These are phyloP conservation scores for Salvia splendens DNA, from an alignment of 257 asterid genomes.

Conservation along the genomic window DNA sequence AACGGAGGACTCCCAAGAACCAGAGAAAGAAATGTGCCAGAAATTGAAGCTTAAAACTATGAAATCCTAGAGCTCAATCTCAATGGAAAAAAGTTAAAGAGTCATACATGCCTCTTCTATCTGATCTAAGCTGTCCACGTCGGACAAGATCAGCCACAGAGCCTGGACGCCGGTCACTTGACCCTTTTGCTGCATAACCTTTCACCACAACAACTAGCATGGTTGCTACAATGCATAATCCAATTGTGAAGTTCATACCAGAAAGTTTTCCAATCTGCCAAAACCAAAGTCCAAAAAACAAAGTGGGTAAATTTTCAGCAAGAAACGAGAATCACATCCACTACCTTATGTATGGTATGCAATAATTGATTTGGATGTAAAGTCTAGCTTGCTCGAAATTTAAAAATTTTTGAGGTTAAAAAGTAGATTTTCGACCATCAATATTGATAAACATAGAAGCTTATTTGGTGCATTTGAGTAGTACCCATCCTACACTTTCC, in stretches of 20 bases:
- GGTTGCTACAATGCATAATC: slow-evolving; percentile 61
- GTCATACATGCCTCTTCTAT: slow-evolving; percentile 99
- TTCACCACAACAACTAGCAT: slow-evolving; percentile 55
- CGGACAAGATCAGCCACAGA: slow-evolving; percentile 96
- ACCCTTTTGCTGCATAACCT: slow-evolving; percentile 48
- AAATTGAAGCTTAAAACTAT: not conserved
- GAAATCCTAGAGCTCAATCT: slow-evolving; percentile 25
- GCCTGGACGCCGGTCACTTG: slow-evolving; percentile 59
- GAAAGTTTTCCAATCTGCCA: slow-evolving; percentile 58
- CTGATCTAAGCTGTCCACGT: slow-evolving; percentile 93
- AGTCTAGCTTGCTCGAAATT: not conserved
- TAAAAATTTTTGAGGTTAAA: not conserved
- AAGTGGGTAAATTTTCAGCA: not conserved
- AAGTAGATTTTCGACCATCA: not conserved
- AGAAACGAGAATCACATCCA: not conserved
- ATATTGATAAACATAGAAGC: not conserved
- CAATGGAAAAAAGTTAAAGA: slow-evolving; percentile 38
- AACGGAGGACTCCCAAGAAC: no score
- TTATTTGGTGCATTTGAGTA: slow-evolving; percentile 6
- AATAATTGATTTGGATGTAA: not conserved
- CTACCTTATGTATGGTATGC: not conserved
- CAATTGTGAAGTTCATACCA: slow-evolving; percentile 54
- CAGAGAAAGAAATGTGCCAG: not conserved
- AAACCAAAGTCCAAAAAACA: slow-evolving; percentile 20
- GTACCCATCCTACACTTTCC: not conserved